Base-by-base conservation (phyloP, 1,284 basidiomycete species). In the Calocybe gambosa region DNA sequence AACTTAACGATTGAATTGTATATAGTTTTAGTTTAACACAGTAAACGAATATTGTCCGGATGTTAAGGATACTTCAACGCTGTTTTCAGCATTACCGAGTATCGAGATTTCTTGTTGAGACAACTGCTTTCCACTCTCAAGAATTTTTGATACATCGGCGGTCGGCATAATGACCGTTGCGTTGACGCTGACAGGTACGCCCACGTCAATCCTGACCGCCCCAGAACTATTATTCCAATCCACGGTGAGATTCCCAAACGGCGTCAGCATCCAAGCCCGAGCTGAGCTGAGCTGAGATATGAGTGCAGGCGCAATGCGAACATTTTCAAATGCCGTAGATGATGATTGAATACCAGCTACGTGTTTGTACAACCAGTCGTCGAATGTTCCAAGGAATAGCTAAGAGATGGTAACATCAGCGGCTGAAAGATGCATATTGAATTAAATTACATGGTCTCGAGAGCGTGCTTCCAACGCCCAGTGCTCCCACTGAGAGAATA, bases 301-400 rank as follows among this genome's bases (percentile, higher is more conserved):
- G 23, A 57, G 43, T 2, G 53, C 36, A 0, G 61, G 61, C 8
- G 57, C 51, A 29, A 62, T 56, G 3, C 25, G 43, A 18, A 61
- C 58, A 2, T 49, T 58, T 41, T 59, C 51, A 50, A 61, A 62
- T 5, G 58, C 61, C 3, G 50, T 21, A 35, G 58, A 52, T 4
- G 58, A 54, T 18, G 52, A 35, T 29, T 61, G 55, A 31, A 62
- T 58, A 0, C 61, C 59, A 5, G 54, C 57, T 1, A 62, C 52
- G 46, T 59, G 43, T 36, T 59, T 60, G 52, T 52, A 62, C 10
- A 62, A 43, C 61, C 59, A 61, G 46, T 62, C 61, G 46, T 62
- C 58, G 49, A 57, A 62, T 1, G 61, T 62, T 33, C 61, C 61
- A 13, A 62, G 55, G 57, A 62, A 62, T n/a, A 55, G 55, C 59